Evolutionary conservation across 495 filamentous ascomycete species (phyloP).

Genomic region (Penicillium robsamsonii): DNA sequence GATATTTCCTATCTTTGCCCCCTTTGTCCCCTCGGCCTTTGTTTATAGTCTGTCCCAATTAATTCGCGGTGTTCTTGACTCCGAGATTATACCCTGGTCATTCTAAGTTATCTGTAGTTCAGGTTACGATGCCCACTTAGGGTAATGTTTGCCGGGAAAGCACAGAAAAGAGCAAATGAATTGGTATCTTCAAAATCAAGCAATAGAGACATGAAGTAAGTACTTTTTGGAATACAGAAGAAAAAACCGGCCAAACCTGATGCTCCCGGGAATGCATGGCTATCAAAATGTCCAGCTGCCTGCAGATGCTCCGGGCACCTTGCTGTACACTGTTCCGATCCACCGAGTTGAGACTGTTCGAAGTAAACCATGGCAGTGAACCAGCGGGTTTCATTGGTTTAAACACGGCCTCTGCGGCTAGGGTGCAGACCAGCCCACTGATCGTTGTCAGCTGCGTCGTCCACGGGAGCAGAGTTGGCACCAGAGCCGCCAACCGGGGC

Average conservation of each 20-base stretch:
- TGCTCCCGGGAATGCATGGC: slow-evolving; percentile 6
- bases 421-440: slow-evolving; percentile 55
- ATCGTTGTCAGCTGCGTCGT: slow-evolving; percentile 28
- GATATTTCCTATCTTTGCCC: slow-evolving; percentile 1
- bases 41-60: slow-evolving; percentile 1
- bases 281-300: neutral
- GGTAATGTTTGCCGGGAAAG: neutral
- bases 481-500: slow-evolving; percentile 16
- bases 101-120: neutral
- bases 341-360: neutral
- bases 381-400: slow-evolving; percentile 12
- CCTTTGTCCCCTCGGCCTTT: neutral
- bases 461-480: slow-evolving; percentile 24
- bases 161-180: slow-evolving; percentile 2
- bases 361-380: neutral
- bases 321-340: slow-evolving; percentile 5
- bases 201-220: slow-evolving; percentile 7
- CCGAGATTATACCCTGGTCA: neutral
- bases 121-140: neutral
- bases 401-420: slow-evolving; percentile 54
- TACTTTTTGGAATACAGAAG: slow-evolving; percentile 9
- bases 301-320: slow-evolving; percentile 3
- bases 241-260: neutral
- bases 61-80: neutral
- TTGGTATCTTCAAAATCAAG: slow-evolving; percentile 18